phyloP scores from a whole-genome alignment of 1,284 basidiomycete genomes.

The Coriolopsis trogii region DNA sequence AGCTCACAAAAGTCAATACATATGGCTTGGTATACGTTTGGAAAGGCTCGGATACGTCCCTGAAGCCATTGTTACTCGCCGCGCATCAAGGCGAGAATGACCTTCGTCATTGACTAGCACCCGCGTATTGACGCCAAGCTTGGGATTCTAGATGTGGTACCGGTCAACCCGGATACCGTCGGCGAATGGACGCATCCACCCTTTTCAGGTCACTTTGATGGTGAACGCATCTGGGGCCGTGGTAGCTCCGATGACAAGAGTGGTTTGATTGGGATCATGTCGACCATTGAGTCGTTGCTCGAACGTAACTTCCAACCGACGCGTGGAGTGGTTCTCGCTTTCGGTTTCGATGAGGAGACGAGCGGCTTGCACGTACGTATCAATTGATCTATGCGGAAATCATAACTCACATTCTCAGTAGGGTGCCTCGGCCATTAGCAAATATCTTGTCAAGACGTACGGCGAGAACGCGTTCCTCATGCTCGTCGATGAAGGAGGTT shows the following conservation, averaged over 20 bases:
- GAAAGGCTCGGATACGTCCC: slow-evolving; percentile 52
- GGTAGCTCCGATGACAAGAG: slow-evolving; percentile 68
- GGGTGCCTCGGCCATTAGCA: slow-evolving; percentile 51
- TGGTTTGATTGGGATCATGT: slow-evolving; percentile 59
- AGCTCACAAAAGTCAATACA: slow-evolving; percentile 61
- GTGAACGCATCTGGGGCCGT: slow-evolving; percentile 64
- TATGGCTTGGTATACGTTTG: slow-evolving; percentile 70
- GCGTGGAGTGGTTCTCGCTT: slow-evolving; percentile 60
- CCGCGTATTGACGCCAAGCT: too few relatives aligned
- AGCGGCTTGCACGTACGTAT: slow-evolving; percentile 49
- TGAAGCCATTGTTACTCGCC: slow-evolving; percentile 69
- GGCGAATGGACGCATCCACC: slow-evolving; percentile 50
- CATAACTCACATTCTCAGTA: slow-evolving; percentile 20
- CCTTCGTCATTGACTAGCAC: too few relatives aligned
- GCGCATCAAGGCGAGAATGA: slow-evolving; percentile 69
- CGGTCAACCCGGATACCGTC: slow-evolving; percentile 55
- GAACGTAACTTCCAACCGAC: slow-evolving; percentile 52
- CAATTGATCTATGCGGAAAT: neutral
- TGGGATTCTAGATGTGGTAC: slow-evolving; percentile 50
- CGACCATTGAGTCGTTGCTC: slow-evolving; percentile 57
- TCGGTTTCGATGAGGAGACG: slow-evolving; percentile 76
- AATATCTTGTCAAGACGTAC: slow-evolving; percentile 50
- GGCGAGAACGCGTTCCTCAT: slow-evolving; percentile 58
- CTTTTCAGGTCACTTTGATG: slow-evolving; percentile 41
- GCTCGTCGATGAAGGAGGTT: slow-evolving; percentile 56